Evolutionary conservation across 192 early-diverging fungal species (phyloP).

Genomic region (Chytriomyces sp.): DNA sequence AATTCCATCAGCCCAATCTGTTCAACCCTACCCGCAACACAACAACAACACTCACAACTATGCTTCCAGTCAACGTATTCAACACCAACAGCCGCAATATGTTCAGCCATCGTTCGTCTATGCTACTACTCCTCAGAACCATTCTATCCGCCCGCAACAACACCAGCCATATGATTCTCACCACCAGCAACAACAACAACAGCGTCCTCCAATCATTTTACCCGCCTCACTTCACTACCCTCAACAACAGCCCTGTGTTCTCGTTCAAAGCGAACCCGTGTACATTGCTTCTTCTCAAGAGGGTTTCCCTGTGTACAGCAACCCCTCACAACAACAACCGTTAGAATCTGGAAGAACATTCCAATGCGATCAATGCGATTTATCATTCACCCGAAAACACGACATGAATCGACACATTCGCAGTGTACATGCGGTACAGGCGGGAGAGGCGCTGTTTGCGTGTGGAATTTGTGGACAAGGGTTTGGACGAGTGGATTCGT

Average conservation of each 20-base stretch:
- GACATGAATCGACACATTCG: slow-evolving; percentile 4
- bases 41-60: too few species aligned
- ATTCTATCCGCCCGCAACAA: too few species aligned
- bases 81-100: too few species aligned
- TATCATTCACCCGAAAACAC: slow-evolving; percentile 7
- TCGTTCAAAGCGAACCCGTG: not conserved
- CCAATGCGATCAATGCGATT: not conserved
- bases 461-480: slow-evolving; percentile 4
- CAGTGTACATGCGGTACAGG: slow-evolving; percentile 3
- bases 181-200: not conserved
- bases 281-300: not conserved
- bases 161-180: too few species aligned
- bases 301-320: not conserved
- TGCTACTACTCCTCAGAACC: too few species aligned
- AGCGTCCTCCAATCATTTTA: not conserved
- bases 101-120: too few species aligned
- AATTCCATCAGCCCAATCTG: too few species aligned
- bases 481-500: slow-evolving; percentile 19
- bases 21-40: too few species aligned
- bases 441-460: not conserved
- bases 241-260: not conserved
- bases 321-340: not conserved
- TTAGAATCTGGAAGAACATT: not conserved
- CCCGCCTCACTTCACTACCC: not conserved
- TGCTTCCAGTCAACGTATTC: too few species aligned